These are phyloP conservation scores for Dicorynia guianensis DNA, from an alignment of 306 rosid species.

Conservation along the genomic window DNA sequence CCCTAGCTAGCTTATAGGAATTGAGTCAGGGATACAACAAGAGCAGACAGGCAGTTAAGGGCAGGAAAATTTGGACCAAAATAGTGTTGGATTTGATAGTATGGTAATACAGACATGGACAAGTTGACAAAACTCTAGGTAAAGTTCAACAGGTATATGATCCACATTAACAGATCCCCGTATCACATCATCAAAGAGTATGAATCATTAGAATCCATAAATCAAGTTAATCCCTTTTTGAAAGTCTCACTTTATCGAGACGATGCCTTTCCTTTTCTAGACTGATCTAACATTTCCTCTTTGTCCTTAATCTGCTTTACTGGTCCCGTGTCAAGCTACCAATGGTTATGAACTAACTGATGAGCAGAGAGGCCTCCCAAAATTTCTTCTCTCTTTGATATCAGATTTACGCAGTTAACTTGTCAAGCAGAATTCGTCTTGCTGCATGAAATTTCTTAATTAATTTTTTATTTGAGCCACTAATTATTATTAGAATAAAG, in stretches of 20 bases:
- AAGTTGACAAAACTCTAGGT: constrained; percentile 47
- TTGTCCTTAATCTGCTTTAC: constrained; percentile 1
- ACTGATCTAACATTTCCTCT: neutral
- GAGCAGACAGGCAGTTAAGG: constrained; percentile 29
- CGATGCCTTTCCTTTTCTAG: constrained; percentile 25
- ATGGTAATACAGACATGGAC: constrained; percentile 25
- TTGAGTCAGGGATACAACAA: constrained; percentile 11
- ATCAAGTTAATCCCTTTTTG: neutral
- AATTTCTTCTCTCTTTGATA: neutral
- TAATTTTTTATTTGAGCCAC: no score
- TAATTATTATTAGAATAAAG: no score
- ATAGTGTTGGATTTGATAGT: constrained; percentile 12
- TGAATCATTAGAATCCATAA: constrained; percentile 10
- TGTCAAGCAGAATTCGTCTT: neutral
- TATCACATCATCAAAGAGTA: constrained; percentile 38
- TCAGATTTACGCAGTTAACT: neutral
- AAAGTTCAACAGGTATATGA: neutral
- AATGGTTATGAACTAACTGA: neutral
- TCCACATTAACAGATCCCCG: constrained; percentile 29
- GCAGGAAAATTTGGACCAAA: constrained; percentile 9
- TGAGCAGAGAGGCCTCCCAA: neutral
- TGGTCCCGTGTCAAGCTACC: neutral
- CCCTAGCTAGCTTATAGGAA: neutral
- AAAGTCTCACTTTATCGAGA: constrained; percentile 26
- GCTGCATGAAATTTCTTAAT: no score